Percentiles rank a stretch among this genome's conserved stretches.
Evolutionary conservation across 75 land plant species (phyloP).

Genomic region (Cupressus sempervirens): DNA sequence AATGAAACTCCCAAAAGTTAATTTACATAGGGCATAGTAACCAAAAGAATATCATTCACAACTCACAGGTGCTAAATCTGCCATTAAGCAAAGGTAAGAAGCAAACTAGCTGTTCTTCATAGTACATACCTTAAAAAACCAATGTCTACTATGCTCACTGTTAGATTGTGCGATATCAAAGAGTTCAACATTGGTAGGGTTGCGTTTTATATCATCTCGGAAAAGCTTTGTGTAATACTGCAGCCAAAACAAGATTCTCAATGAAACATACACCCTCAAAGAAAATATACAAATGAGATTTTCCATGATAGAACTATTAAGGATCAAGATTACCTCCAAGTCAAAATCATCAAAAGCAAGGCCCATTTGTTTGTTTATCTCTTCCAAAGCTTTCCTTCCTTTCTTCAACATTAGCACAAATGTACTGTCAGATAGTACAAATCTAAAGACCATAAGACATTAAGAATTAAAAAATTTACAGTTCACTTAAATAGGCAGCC

Average conservation of each 20-base stretch:
- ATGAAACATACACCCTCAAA: background rate
- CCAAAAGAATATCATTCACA: background rate
- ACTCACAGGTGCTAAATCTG: background rate
- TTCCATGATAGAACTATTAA: background rate
- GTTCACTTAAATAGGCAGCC: background rate
- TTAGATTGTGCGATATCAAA: conserved; percentile 99
- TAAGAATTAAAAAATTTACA: background rate
- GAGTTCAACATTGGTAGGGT: conserved; percentile 94
- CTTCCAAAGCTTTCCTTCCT: conserved; percentile 84
- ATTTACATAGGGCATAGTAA: background rate
- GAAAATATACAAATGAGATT: background rate
- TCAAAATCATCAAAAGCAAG: conserved; percentile 98
- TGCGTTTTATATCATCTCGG: conserved; percentile 77
- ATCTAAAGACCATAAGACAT: background rate
- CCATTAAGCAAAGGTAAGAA: background rate
- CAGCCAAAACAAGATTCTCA: background rate
- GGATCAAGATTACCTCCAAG: conserved; percentile 29
- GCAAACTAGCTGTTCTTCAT: background rate
- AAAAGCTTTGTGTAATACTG: conserved; percentile 85
- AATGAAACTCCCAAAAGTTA: background rate
- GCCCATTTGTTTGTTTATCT: conserved; percentile 86
- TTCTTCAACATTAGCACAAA: conserved; percentile 27
- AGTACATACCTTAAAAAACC: conserved; percentile 76
- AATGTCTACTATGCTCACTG: conserved; percentile 95
- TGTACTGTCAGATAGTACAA: background rate